Evolutionary conservation across 2,329 filamentous ascomycete genomes (phyloP).

Genomic region (Penicillium rolfsii): DNA sequence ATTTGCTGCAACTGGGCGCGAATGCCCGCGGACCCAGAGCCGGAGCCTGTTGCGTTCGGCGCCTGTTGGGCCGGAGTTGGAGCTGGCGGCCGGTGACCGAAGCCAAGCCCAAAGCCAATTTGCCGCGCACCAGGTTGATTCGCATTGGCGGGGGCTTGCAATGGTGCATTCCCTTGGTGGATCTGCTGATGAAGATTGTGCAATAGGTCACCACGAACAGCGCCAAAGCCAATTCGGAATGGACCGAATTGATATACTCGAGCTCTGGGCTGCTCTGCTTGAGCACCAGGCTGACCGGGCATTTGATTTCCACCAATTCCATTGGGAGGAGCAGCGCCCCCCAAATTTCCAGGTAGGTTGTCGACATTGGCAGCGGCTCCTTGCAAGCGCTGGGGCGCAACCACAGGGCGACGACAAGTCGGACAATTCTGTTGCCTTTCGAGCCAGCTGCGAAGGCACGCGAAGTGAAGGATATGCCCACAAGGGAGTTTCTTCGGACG

Average conservation of each 20-base stretch:
- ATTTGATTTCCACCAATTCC: conserved; percentile 42
- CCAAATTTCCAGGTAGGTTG: conserved; percentile 31
- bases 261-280: conserved; percentile 51
- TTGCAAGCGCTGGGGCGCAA: conserved; percentile 50
- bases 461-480: conserved; percentile 91
- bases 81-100: conserved; percentile 38
- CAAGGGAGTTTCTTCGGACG: conserved; percentile 96
- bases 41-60: conserved; percentile 24
- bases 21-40: conserved; percentile 44
- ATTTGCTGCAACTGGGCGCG: conserved; percentile 66
- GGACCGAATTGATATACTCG: conserved; percentile 74
- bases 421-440: conserved; percentile 97
- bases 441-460: conserved; percentile 94
- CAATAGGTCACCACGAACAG: conserved; percentile 63
- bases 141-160: conserved; percentile 39
- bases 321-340: conserved; percentile 35
- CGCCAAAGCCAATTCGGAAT: conserved; percentile 70
- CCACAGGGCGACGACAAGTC: conserved; percentile 83
- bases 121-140: conserved; percentile 42
- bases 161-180: conserved; percentile 52
- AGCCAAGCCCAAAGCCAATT: conserved; percentile 48
- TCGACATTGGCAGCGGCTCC: conserved; percentile 37
- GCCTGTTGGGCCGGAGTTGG: conserved; percentile 19
- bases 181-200: conserved; percentile 69
- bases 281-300: conserved; percentile 44